A percentile compares a stretch with the other conserved stretches of the same genome.
Evolutionary conservation across 768 basidiomycete genomes (phyloP).

Genomic region (Lentinula sp.): DNA sequence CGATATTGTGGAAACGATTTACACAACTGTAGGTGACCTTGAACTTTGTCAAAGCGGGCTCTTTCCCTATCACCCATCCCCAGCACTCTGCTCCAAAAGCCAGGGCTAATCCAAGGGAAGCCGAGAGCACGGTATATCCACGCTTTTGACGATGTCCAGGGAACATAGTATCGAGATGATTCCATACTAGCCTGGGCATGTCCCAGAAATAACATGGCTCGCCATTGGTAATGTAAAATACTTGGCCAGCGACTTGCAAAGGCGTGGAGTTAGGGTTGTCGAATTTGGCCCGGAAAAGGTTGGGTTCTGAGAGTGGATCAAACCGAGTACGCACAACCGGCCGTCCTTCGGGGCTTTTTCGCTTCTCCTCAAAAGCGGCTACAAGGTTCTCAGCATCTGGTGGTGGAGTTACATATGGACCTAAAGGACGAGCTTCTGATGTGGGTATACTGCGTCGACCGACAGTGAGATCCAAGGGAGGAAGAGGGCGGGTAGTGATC

Average conservation of each 20-base stretch:
- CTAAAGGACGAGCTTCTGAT: slow-evolving; percentile 73
- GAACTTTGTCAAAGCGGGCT: slow-evolving; percentile 81
- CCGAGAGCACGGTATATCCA: slow-evolving; percentile 45
- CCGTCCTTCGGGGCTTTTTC: slow-evolving; percentile 28
- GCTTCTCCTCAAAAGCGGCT: slow-evolving; percentile 46
- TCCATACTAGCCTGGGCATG: slow-evolving; percentile 78
- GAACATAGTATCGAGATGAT: slow-evolving; percentile 53
- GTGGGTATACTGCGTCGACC: slow-evolving; percentile 70
- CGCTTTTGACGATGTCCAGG: slow-evolving; percentile 42
- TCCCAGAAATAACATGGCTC: slow-evolving; percentile 98
- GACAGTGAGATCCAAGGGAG: slow-evolving; percentile 58
- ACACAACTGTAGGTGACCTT: slow-evolving; percentile 78
- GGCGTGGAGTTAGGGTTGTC: slow-evolving; percentile 40
- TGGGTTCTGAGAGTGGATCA: slow-evolving; percentile 66
- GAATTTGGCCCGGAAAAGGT: slow-evolving; percentile 47
- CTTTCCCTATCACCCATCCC: slow-evolving; percentile 67
- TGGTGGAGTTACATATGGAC: slow-evolving; percentile 67
- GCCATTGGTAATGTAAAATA: slow-evolving; percentile 95
- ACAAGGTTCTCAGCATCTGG: slow-evolving; percentile 52
- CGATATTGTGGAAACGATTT: slow-evolving; percentile 87
- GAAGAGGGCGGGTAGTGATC: slow-evolving; percentile 46
- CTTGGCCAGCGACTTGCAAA: slow-evolving; percentile 85
- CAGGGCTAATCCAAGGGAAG: slow-evolving; percentile 58
- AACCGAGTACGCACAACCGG: slow-evolving; percentile 73
- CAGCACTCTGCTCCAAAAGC: slow-evolving; percentile 72